Evolutionary conservation across 192 early-diverging fungal genomes (phyloP).

Genomic region (Coemansia sp.): DNA sequence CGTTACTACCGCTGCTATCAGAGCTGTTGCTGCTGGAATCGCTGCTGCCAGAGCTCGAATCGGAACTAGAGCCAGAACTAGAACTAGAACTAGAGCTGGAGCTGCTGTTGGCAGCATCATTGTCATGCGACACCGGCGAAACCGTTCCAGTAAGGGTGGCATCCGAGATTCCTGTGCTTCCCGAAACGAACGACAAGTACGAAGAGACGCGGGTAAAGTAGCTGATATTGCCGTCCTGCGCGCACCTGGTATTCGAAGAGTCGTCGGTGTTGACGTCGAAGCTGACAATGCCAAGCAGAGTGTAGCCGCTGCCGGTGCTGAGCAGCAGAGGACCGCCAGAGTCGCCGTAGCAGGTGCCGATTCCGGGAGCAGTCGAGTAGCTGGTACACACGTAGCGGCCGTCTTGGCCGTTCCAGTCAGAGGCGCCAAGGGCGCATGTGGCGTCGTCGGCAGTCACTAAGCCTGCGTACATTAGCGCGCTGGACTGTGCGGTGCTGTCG

Average conservation of each 20-base stretch:
- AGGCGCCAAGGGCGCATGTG: slow-evolving; percentile 26
- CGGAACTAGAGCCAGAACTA: not conserved
- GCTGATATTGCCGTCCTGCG: slow-evolving; percentile 46
- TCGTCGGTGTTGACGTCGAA: slow-evolving; percentile 51
- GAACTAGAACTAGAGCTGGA: not conserved
- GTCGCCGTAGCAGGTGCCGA: slow-evolving; percentile 55
- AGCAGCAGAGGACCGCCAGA: slow-evolving; percentile 50
- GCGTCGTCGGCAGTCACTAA: slow-evolving; percentile 30
- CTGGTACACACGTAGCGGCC: slow-evolving; percentile 50
- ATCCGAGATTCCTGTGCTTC: slow-evolving; percentile 33
- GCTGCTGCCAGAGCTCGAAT: not conserved
- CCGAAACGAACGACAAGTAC: slow-evolving; percentile 46
- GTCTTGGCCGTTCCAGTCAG: slow-evolving; percentile 41
- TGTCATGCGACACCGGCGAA: slow-evolving; percentile 23
- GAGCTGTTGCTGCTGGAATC: not conserved
- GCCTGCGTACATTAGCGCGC: slow-evolving; percentile 34
- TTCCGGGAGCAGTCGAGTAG: slow-evolving; percentile 34
- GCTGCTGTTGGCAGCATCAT: slow-evolving; percentile 7
- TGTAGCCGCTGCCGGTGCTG: slow-evolving; percentile 26
- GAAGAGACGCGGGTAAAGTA: slow-evolving; percentile 52
- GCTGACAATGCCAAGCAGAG: slow-evolving; percentile 48
- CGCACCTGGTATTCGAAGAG: slow-evolving; percentile 42
- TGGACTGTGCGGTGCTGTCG: slow-evolving; percentile 31
- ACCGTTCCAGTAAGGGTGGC: slow-evolving; percentile 13
- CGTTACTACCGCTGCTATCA: not conserved